Base-by-base conservation (phyloP, 805 yeast genomes). In the Yamadazyma akitaensis region DNA sequence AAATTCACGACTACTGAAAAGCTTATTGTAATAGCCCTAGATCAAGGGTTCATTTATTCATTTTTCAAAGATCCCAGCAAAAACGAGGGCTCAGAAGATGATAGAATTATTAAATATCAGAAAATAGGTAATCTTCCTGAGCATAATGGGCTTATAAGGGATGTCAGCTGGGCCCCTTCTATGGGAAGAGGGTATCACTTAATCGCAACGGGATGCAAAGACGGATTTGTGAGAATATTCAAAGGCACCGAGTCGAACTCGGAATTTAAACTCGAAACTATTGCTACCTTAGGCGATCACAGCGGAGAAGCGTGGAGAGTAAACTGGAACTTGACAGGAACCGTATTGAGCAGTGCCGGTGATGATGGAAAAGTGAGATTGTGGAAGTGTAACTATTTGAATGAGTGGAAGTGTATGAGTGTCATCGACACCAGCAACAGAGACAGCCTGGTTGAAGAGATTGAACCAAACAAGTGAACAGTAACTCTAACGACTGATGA, bases 111-210 rank as follows among this genome's bases (percentile, higher is more conserved):
- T 9, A 53, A 56, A 57, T 73, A 79, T 51, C 69, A 71, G 11
- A 73, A 77, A 44, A 81, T 81, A 0, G 81, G 85, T 30, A 80
- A 79, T 50, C 70, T 92, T 19, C 86, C 90, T 2, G 97, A 89
- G 34, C 97, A 91, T 61, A 76, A 79, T 44, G 96, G 96, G 2
- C 73, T 92, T 35, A 88, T 92, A 30, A 74, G 98, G 58, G 85
- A 90, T 14, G 88, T 91, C 5, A 77, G 91, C 26, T 92, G 99
- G 99, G 98, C 98, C 0, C 97, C 98, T 2, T 81, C 95, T 0
- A 88, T 91, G 85, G 98, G 98, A 2, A 73, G 96, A 54, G 81
- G 84, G 52, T 88, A 81, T 62, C 96, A 92, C 56, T 70, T 91
- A 40, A 74, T 94, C 37, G 98, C 99, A 0, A 92, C 98, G 0